Percentiles rank a stretch among this genome's conserved stretches.
These are phyloP conservation scores for Letharia columbiana DNA, from an alignment of 495 filamentous ascomycete genomes.

Conservation along the genomic window DNA sequence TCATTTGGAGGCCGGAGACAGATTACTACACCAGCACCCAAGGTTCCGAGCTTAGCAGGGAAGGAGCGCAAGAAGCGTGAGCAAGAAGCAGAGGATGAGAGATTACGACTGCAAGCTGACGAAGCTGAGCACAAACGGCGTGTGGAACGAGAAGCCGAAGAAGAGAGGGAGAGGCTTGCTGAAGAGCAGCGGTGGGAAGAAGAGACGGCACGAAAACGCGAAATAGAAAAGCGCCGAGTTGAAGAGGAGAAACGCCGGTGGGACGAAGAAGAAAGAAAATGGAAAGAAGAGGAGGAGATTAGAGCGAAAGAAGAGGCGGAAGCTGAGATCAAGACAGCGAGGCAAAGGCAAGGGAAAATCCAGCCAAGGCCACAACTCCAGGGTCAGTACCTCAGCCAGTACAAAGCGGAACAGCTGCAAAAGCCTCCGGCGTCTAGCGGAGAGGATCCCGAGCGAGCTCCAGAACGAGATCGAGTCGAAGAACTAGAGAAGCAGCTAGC, in stretches of 20 bases:
- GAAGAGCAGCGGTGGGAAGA: slow-evolving; percentile 77
- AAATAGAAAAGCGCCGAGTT: slow-evolving; percentile 56
- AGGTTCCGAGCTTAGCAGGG: slow-evolving; percentile 65
- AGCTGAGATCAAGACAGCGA: slow-evolving; percentile 54
- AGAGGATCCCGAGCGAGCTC: slow-evolving; percentile 31
- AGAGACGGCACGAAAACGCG: slow-evolving; percentile 58
- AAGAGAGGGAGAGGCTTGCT: slow-evolving; percentile 55
- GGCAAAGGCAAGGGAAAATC: slow-evolving; percentile 54
- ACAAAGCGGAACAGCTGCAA: slow-evolving; percentile 49
- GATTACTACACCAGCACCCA: slow-evolving; percentile 74
- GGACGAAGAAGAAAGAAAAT: slow-evolving; percentile 76
- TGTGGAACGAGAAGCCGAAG: slow-evolving; percentile 57
- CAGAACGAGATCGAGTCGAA: slow-evolving; percentile 57
- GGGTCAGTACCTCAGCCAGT: slow-evolving; percentile 80
- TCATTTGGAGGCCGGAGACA: slow-evolving; percentile 85
- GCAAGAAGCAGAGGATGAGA: slow-evolving; percentile 49
- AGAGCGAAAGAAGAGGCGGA: slow-evolving; percentile 66
- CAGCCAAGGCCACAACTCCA: slow-evolving; percentile 53
- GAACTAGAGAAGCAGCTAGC: slow-evolving; percentile 82
- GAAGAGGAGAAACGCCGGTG: slow-evolving; percentile 73
- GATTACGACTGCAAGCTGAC: slow-evolving; percentile 51
- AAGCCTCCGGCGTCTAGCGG: slow-evolving; percentile 10
- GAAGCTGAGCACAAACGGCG: slow-evolving; percentile 55
- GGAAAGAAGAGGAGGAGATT: slow-evolving; percentile 73
- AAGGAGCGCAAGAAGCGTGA: slow-evolving; percentile 54